Conservation (phyloP, 345 rosid species). For the Mangifera indica region DNA sequence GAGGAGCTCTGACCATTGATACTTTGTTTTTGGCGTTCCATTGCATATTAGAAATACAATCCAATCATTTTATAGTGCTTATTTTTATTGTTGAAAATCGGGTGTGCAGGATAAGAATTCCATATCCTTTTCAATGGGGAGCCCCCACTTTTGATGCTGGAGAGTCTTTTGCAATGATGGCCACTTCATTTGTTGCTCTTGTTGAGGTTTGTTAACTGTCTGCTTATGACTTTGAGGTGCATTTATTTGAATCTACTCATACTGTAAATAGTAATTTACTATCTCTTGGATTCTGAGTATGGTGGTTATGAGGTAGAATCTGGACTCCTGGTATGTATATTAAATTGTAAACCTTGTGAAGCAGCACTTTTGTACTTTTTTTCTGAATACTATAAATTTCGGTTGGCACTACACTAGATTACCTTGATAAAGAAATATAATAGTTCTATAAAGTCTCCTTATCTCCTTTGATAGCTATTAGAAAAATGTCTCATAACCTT, state of each 20-base stretch:
- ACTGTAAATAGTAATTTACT: neutral
- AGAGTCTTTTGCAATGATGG: conserved; percentile 97
- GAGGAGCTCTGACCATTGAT: no score
- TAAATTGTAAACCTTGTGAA: neutral
- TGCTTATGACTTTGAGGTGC: conserved; percentile 11
- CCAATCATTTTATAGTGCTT: neutral
- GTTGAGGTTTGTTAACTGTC: conserved; percentile 59
- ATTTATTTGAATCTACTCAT: neutral
- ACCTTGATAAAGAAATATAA: neutral
- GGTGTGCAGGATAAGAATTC: conserved; percentile 78
- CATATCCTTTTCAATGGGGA: conserved; percentile 99
- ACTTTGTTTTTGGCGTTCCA: no score
- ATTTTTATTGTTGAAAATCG: conserved; percentile 9
- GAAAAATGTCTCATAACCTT: neutral
- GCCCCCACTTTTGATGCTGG: conserved; percentile 97
- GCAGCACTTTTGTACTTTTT: neutral
- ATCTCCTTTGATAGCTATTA: neutral
- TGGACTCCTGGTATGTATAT: neutral
- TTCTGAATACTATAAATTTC: neutral
- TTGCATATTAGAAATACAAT: no score
- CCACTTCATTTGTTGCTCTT: conserved; percentile 80
- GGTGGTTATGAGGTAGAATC: neutral
- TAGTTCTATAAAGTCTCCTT: neutral
- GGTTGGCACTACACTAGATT: neutral
- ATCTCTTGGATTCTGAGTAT: neutral